phyloP scores from a whole-genome alignment of 2,329 filamentous ascomycete species.

The Coniochaeta prunicola region DNA sequence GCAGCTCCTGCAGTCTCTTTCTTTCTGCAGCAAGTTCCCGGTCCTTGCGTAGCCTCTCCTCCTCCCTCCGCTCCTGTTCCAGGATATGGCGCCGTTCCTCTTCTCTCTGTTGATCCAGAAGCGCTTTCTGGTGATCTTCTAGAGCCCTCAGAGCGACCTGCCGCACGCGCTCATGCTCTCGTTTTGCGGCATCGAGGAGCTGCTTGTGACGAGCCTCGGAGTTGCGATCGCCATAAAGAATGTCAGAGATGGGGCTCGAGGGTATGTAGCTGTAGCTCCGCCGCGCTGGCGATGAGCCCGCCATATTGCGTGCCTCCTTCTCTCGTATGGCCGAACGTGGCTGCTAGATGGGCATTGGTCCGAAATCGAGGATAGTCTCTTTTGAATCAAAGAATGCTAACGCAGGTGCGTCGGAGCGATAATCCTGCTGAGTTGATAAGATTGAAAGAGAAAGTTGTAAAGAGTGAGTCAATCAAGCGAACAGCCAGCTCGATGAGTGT shows the following conservation, averaged over 20 bases:
- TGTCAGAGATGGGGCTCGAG: constrained; percentile 14
- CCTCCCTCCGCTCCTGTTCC: constrained; percentile 20
- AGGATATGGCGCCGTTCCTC: constrained; percentile 14
- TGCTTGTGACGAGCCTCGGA: constrained; percentile 22
- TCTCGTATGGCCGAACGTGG: not conserved
- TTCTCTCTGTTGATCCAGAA: constrained; percentile 15
- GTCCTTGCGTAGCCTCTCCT: constrained; percentile 19
- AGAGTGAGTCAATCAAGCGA: too few species aligned
- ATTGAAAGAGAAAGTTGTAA: too few species aligned
- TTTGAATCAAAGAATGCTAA: not conserved
- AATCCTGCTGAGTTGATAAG: too few species aligned
- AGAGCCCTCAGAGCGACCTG: constrained; percentile 20
- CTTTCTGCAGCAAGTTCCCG: constrained; percentile 17
- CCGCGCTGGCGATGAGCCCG: constrained; percentile 21
- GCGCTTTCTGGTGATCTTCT: constrained; percentile 17
- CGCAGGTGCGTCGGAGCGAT: too few species aligned
- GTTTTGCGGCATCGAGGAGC: constrained; percentile 19
- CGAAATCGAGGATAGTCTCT: too few species aligned
- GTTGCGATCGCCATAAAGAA: constrained; percentile 21
- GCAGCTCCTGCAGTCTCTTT: constrained; percentile 20
- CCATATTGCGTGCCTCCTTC: constrained; percentile 12
- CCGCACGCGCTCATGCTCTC: constrained; percentile 19
- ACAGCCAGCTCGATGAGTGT: too few species aligned
- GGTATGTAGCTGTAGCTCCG: constrained; percentile 13
- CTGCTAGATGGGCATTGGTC: not conserved